phyloP scores from a whole-genome alignment of 345 rosid species.

The Trapa bicornis region DNA sequence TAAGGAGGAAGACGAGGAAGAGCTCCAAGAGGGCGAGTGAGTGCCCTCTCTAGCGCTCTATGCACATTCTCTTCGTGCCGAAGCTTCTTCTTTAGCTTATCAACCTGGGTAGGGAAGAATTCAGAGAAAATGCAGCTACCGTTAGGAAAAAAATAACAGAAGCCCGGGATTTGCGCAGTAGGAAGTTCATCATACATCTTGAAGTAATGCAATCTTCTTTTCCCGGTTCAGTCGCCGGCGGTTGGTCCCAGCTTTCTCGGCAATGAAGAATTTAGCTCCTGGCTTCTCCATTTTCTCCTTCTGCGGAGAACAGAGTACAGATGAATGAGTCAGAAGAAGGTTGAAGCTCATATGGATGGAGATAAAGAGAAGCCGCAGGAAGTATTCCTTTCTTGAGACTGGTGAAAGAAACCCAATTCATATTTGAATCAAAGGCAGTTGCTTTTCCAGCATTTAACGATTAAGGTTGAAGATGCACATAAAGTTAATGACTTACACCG shows the following conservation, averaged over 20 bases:
- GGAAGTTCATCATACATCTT: slow-evolving; percentile 47
- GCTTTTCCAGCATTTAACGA: neutral
- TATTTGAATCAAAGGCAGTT: too few species aligned
- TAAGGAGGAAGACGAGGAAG: slow-evolving; percentile 94
- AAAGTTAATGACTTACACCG: too few species aligned
- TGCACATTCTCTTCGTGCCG: slow-evolving; percentile 95
- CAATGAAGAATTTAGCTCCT: slow-evolving; percentile 22
- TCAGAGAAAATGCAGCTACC: neutral
- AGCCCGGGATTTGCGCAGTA: neutral
- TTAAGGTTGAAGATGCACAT: too few species aligned
- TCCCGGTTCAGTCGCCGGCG: slow-evolving; percentile 57
- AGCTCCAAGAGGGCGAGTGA: slow-evolving; percentile 84
- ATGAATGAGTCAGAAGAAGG: too few species aligned
- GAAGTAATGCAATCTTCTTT: slow-evolving; percentile 58
- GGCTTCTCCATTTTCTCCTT: slow-evolving; percentile 42
- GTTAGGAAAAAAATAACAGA: slow-evolving; percentile 2
- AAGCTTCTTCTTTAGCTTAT: slow-evolving; percentile 86
- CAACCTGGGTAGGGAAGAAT: slow-evolving; percentile 40
- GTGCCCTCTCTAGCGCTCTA: slow-evolving; percentile 91
- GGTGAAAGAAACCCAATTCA: too few species aligned
- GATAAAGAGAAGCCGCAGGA: neutral
- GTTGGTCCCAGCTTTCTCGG: slow-evolving; percentile 35
- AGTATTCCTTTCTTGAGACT: too few species aligned
- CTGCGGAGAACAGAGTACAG: slow-evolving; percentile 11
- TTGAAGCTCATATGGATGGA: slow-evolving; percentile 5